Base-by-base conservation (phyloP, 129 eudicot species). In the Dittrichia graveolens region DNA sequence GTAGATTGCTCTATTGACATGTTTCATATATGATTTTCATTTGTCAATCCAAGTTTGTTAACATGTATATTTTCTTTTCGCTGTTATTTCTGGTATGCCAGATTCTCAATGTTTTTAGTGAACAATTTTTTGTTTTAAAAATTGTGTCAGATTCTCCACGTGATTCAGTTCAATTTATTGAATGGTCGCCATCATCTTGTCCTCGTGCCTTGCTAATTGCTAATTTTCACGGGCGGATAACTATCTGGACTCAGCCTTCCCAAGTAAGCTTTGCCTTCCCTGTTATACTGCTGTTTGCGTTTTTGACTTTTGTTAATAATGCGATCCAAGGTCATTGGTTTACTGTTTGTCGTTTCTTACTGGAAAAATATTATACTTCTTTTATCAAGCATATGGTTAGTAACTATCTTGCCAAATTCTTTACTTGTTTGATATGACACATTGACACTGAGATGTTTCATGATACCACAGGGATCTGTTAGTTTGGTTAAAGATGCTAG, bases 121-220 rank as follows among this genome's bases (percentile, higher is more conserved):
- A 69, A 57, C 38, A 60, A 66, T 24, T 24, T 24, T 24, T 24
- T 24, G 31, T 24, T 24, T 24, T 24, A 2, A 24, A 24, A 24
- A 24, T 31, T 54, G 60, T 65, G 56, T 45, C 89, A 94, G 98
- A 94, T 84, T 87, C 96, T 82, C 98, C 98, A 71, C 98, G 98
- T 47, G 98, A 94, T 79, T 94, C 98, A 2, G 98, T 94, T 82
- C 98, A 94, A 62, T 94, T 94, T 68, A 90, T 94, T 44, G 97
- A 94, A 83, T 94, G 98, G 98, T 90, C 98, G 11, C 98, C 98
- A 37, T 78, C 93, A 11, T 90, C 97, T 12, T 90, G 96, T 61
- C 92, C 96, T 40, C 95, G 98, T 34, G 97, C 98, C 14, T 72
- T 94, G 69, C 83, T 94, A 43, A 83, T 94, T 48, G 92, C 98